A percentile compares a stretch with the other conserved stretches of the same genome.
Evolutionary conservation across 306 rosid species (phyloP).

Genomic region (Mimosa bimucronata): DNA sequence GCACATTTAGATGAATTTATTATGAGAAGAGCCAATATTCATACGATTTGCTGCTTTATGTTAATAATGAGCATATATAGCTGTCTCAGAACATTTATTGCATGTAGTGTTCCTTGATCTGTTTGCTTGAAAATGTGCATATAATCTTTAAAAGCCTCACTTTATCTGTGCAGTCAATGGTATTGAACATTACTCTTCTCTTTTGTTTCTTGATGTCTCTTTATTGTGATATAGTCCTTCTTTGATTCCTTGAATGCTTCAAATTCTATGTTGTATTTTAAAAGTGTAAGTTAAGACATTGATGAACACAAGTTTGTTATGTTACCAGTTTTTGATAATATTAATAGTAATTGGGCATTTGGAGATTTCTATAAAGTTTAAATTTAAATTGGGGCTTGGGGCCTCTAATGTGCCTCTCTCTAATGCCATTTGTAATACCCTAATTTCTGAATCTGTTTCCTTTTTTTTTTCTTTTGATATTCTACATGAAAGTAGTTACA

Average conservation of each 20-base stretch:
- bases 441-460: too few relatives aligned
- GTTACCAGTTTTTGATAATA: background rate
- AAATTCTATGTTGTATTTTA: background rate
- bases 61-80: background rate
- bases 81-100: background rate
- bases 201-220: background rate
- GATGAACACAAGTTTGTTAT: background rate
- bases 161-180: background rate
- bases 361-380: background rate
- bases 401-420: too few relatives aligned
- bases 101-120: background rate
- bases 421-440: too few relatives aligned
- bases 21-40: background rate
- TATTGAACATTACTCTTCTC: background rate
- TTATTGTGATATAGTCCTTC: background rate
- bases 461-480: too few relatives aligned
- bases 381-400: background rate
- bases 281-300: background rate
- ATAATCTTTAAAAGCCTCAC: background rate
- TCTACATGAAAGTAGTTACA: too few relatives aligned
- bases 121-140: background rate
- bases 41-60: background rate
- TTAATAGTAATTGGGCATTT: background rate
- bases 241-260: background rate
- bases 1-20: constrained; percentile 4